These are phyloP conservation scores for Phytophthora idaei DNA, from an alignment of 352 stramenopile species.

Conservation along the genomic window DNA sequence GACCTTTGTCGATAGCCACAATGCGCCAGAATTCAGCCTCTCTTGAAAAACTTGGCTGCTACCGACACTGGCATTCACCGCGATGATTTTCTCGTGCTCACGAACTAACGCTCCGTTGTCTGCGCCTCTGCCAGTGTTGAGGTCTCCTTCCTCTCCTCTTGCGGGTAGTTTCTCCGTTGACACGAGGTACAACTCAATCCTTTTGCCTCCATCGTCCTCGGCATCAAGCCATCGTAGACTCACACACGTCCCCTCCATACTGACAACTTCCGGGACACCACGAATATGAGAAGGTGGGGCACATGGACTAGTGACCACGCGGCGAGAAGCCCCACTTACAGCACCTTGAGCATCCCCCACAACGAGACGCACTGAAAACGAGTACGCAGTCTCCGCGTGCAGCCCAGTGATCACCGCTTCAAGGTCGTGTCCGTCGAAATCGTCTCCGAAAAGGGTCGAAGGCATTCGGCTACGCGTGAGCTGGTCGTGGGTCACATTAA, in stretches of 20 bases:
- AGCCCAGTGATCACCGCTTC: conserved; percentile 59
- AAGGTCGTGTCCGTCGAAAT: conserved; percentile 82
- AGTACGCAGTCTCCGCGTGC: conserved; percentile 63
- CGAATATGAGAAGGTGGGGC: conserved; percentile 44
- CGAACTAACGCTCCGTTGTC: conserved; percentile 25
- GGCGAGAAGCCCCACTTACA: conserved; percentile 55
- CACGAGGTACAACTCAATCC: conserved; percentile 50
- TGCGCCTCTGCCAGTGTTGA: conserved; percentile 26
- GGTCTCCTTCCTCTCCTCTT: conserved; percentile 20
- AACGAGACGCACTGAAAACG: conserved; percentile 72
- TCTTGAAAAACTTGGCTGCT: conserved; percentile 18
- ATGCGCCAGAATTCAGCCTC: conserved; percentile 20
- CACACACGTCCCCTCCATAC: conserved; percentile 40
- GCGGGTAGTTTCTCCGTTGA: conserved; percentile 29
- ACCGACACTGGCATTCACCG: conserved; percentile 22
- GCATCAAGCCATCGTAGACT: conserved; percentile 63
- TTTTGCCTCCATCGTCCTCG: conserved; percentile 58
- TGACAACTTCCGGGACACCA: conserved; percentile 42
- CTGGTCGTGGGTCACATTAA: conserved; percentile 63
- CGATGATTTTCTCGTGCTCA: conserved; percentile 39
- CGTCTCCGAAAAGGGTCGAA: conserved; percentile 72
- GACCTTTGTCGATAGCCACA: conserved; percentile 43
- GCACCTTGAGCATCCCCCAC: conserved; percentile 60
- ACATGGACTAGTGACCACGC: conserved; percentile 47
- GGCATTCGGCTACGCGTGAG: conserved; percentile 66